These are phyloP conservation scores for Eucalyptus curtisii DNA, from an alignment of 345 rosid genomes.

Conservation along the genomic window DNA sequence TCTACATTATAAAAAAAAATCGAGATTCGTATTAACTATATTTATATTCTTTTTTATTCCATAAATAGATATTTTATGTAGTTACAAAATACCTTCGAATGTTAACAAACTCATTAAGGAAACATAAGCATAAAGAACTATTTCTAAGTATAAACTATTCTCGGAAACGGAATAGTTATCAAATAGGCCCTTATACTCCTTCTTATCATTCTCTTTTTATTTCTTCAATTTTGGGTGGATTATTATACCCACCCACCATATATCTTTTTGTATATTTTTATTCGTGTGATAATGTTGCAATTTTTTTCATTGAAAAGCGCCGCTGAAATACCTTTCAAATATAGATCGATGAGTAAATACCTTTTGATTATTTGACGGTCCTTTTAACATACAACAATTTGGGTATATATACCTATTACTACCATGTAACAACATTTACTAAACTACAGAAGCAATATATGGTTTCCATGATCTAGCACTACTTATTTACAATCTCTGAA, in stretches of 20 bases:
- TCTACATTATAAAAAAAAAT: accelerated
- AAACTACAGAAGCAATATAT: not conserved
- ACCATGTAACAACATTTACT: not conserved
- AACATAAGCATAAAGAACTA: accelerated
- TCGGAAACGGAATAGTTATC: accelerated
- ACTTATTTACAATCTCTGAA: not conserved
- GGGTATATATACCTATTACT: not conserved
- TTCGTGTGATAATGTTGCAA: not conserved
- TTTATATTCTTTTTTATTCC: no score
- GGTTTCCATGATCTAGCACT: not conserved
- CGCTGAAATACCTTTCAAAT: not conserved
- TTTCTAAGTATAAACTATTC: no score
- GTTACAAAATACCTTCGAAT: accelerated
- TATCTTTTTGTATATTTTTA: not conserved
- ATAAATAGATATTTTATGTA: no score
- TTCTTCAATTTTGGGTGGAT: not conserved
- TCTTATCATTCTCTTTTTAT: no score
- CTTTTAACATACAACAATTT: not conserved
- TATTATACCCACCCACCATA: not conserved
- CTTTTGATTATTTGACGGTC: not conserved
- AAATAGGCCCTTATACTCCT: accelerated
- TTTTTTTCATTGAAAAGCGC: not conserved
- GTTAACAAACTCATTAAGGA: accelerated
- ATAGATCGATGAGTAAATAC: not conserved
- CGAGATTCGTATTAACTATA: accelerated